Base-by-base conservation (phyloP, 176 grass and related monocot species). In the Oryza glumipatula region DNA sequence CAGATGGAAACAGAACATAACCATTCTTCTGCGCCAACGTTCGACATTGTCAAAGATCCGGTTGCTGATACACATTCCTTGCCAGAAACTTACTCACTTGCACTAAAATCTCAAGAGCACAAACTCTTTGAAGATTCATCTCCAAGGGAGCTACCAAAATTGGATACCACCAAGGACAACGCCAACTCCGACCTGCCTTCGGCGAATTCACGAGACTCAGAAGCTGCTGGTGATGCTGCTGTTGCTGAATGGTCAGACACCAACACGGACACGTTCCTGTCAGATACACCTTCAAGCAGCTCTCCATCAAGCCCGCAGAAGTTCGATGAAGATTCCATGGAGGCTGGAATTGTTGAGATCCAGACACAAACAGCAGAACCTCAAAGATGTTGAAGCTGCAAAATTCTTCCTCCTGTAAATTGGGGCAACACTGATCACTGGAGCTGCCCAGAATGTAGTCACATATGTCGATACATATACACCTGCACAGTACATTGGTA, bases 241-340 rank as follows among this genome's bases (percentile, higher is more conserved):
- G 24, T 17, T 3, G 68, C 48, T 6, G 80, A 87, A 80, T 83
- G 70, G 85, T 90, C 84, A 56, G 84, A 90, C 65, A 80, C 15
- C 74, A 90, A 90, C 70, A 83, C 84, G 10, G 84, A 90, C 66
- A 80, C 70, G 54, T 89, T 77, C 45, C 43, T 86, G 16, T 87
- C 84, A 24, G 84, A 83, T 65, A 19, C 80, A 45, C 76, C 76
- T 60, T 87, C 89, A 32, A 84, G 89, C 80, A 87, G 70, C 17
- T 7, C 70, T 11, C 80, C 70, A 6, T 87, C 84, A 65, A 90
- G 84, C 51, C 80, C 64, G 0, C 80, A 75, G 45, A 90, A 74
- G 80, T 87, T 90, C 3, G 70, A 90, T 1, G 64, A 87, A 17
- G 84, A 87, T 19, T 52, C 35, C 16, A n/a, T 65, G 69, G 70